Conservation (phyloP, 129 eudicot species). For the Flaveria ramosissima region DNA sequence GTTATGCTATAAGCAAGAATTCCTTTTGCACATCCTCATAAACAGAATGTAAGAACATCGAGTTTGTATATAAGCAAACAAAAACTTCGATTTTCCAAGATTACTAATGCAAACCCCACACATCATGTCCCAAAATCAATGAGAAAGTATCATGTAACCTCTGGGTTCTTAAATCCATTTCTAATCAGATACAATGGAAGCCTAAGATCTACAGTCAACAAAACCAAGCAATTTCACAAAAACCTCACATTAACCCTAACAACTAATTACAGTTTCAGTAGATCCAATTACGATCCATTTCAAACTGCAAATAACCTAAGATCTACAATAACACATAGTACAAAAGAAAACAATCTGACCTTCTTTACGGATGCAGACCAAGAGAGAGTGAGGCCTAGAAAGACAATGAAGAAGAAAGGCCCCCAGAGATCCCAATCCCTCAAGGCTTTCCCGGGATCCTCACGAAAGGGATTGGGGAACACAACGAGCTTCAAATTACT, state of each 20-base stretch:
- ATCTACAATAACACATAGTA: neutral
- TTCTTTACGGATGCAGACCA: conserved; percentile 97
- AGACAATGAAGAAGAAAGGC: conserved; percentile 94
- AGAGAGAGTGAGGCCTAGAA: conserved; percentile 76
- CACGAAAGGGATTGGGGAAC: conserved; percentile 89
- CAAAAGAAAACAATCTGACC: conserved; percentile 37
- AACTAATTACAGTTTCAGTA: neutral
- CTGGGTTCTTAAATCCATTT: neutral
- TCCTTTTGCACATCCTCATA: neutral
- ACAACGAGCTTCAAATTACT: conserved; percentile 92
- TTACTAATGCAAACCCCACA: neutral
- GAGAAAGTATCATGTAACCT: too few relatives aligned
- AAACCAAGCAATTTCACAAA: neutral
- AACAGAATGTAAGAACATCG: neutral
- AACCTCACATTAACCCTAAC: neutral
- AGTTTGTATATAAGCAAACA: neutral
- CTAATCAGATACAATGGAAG: neutral
- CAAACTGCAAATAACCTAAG: neutral
- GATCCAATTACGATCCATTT: conserved; percentile 21
- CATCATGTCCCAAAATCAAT: too few relatives aligned
- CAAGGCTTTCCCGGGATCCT: conserved; percentile 96
- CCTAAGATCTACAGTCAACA: neutral
- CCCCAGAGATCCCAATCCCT: conserved; percentile 99
- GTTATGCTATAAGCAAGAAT: neutral
- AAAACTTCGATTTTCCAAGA: neutral